These are phyloP conservation scores for Lachnellula arida DNA, from an alignment of 2,329 filamentous ascomycete genomes.

Conservation along the genomic window DNA sequence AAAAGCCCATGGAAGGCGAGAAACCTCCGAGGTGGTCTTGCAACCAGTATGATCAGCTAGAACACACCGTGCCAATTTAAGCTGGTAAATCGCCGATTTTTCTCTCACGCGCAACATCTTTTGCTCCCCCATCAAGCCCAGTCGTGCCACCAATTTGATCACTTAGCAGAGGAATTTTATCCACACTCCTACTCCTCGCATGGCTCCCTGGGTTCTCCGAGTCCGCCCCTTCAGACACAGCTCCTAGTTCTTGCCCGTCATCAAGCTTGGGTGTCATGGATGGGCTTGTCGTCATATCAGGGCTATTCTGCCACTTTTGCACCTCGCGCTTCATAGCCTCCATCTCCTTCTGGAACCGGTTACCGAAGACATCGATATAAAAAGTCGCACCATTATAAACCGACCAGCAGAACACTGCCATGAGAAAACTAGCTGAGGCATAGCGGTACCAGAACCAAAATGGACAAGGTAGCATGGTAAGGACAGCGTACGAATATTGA, in stretches of 20 bases:
- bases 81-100: conserved; percentile 34
- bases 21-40: not conserved
- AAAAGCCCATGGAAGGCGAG: not conserved
- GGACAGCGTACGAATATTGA: conserved; percentile 83
- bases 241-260: conserved; percentile 14
- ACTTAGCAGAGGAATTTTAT: conserved; percentile 53
- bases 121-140: conserved; percentile 42
- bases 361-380: conserved; percentile 98
- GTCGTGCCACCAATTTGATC: conserved; percentile 41
- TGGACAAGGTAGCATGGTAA: conserved; percentile 92
- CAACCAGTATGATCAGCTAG: not conserved
- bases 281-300: conserved; percentile 43
- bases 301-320: conserved; percentile 72
- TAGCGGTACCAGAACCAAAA: conserved; percentile 90
- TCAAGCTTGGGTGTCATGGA: conserved; percentile 35
- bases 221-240: conserved; percentile 12
- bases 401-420: conserved; percentile 85
- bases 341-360: conserved; percentile 92
- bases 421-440: conserved; percentile 72
- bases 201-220: conserved; percentile 9
- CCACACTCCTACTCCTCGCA: conserved; percentile 34
- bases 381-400: conserved; percentile 96
- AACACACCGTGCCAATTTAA: conserved; percentile 8
- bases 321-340: conserved; percentile 87
- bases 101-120: conserved; percentile 45